Conservation (phyloP, 2,329 filamentous ascomycete genomes). For the Sclerotinia glacialis region DNA sequence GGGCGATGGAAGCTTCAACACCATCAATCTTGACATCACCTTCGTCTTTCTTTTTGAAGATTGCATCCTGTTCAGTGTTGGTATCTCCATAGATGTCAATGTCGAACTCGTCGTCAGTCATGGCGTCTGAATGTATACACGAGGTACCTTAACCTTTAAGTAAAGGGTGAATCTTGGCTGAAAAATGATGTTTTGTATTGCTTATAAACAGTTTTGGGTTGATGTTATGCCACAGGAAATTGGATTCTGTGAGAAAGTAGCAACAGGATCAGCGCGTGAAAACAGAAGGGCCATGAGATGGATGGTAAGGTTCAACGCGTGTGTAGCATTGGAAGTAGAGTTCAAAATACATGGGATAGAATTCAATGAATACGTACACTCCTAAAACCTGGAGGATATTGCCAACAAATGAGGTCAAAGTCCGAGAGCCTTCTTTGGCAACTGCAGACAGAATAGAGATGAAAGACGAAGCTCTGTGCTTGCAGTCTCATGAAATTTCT, state of each 20-base stretch:
- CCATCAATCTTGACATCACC: constrained; percentile 42
- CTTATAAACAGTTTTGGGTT: constrained; percentile 29
- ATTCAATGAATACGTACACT: constrained; percentile 42
- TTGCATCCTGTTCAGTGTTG: constrained; percentile 46
- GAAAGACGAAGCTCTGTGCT: constrained; percentile 65
- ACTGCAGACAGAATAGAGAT: constrained; percentile 42
- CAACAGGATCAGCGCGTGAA: constrained; percentile 39
- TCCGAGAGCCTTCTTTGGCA: constrained; percentile 39
- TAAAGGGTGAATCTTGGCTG: constrained; percentile 1
- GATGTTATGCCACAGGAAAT: constrained; percentile 33
- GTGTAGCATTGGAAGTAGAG: constrained; percentile 26
- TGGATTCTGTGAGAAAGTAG: constrained; percentile 36
- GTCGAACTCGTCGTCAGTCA: constrained; percentile 70
- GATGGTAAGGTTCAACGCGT: constrained; percentile 24
- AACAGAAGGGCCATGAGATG: constrained; percentile 26
- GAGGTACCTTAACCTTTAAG: constrained; percentile 16
- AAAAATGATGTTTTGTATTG: constrained; percentile 34
- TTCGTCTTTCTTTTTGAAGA: constrained; percentile 41
- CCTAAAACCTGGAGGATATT: constrained; percentile 35
- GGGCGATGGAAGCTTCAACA: constrained; percentile 31
- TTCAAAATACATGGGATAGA: constrained; percentile 40
- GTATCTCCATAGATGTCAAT: constrained; percentile 70
- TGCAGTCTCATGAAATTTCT: constrained; percentile 43
- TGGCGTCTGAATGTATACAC: constrained; percentile 37
- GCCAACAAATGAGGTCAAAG: constrained; percentile 37